Percentiles rank a stretch among this genome's conserved stretches.
These are phyloP conservation scores for Bolboschoenus planiculmis DNA, from an alignment of 176 grass and related monocot species.

Conservation along the genomic window DNA sequence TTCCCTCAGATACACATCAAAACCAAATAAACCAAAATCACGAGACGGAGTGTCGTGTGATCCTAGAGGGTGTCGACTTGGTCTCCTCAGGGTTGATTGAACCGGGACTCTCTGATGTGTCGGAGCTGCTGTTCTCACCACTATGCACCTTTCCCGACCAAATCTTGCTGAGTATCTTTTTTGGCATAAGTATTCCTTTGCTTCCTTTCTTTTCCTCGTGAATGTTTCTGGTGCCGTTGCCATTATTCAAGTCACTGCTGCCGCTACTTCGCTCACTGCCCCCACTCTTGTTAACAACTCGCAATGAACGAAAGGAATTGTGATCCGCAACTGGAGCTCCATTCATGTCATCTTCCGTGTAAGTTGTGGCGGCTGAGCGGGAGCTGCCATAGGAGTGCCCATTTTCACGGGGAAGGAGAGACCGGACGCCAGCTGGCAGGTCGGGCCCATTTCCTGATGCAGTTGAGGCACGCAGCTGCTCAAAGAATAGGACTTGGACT, in stretches of 20 bases:
- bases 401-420: slow-evolving; percentile 65
- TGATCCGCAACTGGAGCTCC: slow-evolving; percentile 51
- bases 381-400: slow-evolving; percentile 84
- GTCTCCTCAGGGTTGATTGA: slow-evolving; percentile 59
- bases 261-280: slow-evolving; percentile 69
- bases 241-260: slow-evolving; percentile 44
- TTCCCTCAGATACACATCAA: slow-evolving; percentile 19
- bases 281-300: slow-evolving; percentile 36
- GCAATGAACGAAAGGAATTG: slow-evolving; percentile 58
- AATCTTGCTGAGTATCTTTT: slow-evolving; percentile 88
- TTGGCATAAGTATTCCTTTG: slow-evolving; percentile 52
- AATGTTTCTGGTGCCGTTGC: slow-evolving; percentile 30
- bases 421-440: slow-evolving; percentile 30
- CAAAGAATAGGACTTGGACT: slow-evolving; percentile 94
- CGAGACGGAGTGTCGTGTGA: slow-evolving; percentile 44
- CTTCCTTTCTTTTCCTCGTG: slow-evolving; percentile 37
- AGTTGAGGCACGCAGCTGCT: slow-evolving; percentile 44
- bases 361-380: slow-evolving; percentile 69
- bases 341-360: slow-evolving; percentile 60
- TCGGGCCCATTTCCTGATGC: slow-evolving; percentile 31
- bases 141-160: slow-evolving; percentile 68
- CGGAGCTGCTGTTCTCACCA: slow-evolving; percentile 67
- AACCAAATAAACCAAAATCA: slow-evolving; percentile 28
- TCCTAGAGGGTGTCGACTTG: slow-evolving; percentile 54
- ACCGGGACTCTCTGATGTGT: slow-evolving; percentile 74